Evolutionary conservation across 805 yeast genomes (phyloP), one percentile per base, ranked within the genome.

Genomic region (Kodamaea kaohsiungensis): DNA sequence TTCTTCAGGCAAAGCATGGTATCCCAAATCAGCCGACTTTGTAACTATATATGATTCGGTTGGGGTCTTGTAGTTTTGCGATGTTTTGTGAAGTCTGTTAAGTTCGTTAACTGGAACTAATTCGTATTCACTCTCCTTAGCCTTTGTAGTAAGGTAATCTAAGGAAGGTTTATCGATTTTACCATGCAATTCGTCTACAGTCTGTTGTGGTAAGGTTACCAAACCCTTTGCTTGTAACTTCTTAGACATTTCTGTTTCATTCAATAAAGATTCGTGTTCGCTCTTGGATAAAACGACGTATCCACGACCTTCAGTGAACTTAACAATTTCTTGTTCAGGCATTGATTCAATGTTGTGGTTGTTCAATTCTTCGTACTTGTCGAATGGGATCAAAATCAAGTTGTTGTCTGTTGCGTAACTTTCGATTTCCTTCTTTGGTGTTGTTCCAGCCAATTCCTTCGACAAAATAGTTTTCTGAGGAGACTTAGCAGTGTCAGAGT

Each of bases 241-340:
- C 35, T 60, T 61, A 50, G 61, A 61, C 79, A 76, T 74, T 48
- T 68, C 72, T 15, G 65, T 59, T 54, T 74, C 79, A 53, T 65
- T 65, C 25, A 63, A 17, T 25, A 74, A 65, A 1, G 56, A 59
- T 10, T 63, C 62, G 51, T 71, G 66, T 42, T 72, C 72, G n/a
- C 60, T 46, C 42, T 60, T 55, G 16, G 62, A 61, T 22, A 75
- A 49, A 15, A 72, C 49, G 12, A 68, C 67, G 45, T 57, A 65
- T 8, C 75, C 77, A 53, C 61, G 66, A 12, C 56, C 58, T 30
- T 65, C 59, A 2, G 61, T 63, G 18, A 63, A 50, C 6, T 62
- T 58, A 18, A 59, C 56, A 6, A 74, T 49, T 30, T 64, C 63
- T 3, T 68, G 69, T 6, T 65, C 59, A n/a, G 64, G 48, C 46